Evolutionary conservation across 495 filamentous ascomycete species (phyloP).

Genomic region (Neohortaea acidophila): DNA sequence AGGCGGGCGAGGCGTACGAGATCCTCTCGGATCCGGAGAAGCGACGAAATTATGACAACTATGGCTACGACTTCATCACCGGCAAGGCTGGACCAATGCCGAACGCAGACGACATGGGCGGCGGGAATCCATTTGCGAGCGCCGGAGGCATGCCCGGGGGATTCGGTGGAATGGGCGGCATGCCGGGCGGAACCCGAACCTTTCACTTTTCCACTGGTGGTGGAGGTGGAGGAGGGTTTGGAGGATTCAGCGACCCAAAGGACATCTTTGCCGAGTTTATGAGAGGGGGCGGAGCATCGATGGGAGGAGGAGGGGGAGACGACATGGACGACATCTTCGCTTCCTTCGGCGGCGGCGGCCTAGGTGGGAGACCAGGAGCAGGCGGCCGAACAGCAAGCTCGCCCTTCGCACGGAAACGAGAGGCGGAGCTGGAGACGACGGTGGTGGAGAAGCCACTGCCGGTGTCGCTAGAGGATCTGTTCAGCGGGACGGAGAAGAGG

Average conservation of each 20-base stretch:
- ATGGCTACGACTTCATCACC: constrained; percentile 83
- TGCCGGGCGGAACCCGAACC: constrained; percentile 36
- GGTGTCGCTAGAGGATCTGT: constrained; percentile 76
- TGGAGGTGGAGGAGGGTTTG: constrained; percentile 46
- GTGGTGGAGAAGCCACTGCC: constrained; percentile 73
- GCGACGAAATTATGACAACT: constrained; percentile 89
- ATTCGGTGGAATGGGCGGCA: constrained; percentile 43
- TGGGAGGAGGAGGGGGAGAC: constrained; percentile 24
- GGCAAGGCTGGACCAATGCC: constrained; percentile 56
- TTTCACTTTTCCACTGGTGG: constrained; percentile 61
- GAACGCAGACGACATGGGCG: constrained; percentile 32
- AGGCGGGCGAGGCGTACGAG: constrained; percentile 92
- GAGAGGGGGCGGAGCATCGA: constrained; percentile 36
- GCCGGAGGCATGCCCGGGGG: constrained; percentile 42
- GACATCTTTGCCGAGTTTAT: constrained; percentile 76
- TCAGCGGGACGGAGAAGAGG: constrained; percentile 73
- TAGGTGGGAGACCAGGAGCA: constrained; percentile 22
- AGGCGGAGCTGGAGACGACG: constrained; percentile 55
- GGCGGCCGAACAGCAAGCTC: constrained; percentile 31
- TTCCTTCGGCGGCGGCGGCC: constrained; percentile 11
- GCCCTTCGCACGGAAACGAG: constrained; percentile 36
- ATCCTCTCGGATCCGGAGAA: constrained; percentile 96
- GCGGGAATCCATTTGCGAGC: constrained; percentile 29
- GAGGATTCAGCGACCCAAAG: constrained; percentile 59
- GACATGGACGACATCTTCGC: constrained; percentile 32